Evolutionary conservation across 495 filamentous ascomycete genomes (phyloP), one percentile per base, ranked within the genome.

Genomic region (Cercophora sp.): DNA sequence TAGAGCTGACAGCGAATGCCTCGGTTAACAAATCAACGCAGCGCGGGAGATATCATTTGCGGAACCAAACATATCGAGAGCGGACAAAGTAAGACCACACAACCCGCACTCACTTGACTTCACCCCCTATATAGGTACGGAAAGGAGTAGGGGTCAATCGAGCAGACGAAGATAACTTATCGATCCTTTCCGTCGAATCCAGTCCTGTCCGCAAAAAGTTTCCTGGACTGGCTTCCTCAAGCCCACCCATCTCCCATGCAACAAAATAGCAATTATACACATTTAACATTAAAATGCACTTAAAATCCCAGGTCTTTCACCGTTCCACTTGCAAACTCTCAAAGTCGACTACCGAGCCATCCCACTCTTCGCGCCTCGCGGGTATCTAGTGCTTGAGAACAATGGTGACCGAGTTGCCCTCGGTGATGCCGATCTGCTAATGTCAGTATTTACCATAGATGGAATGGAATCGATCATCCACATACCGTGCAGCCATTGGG

Each of bases 401-500:
- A 42, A 74, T 60, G 41, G 65, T 65, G 36, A 63, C 70, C 22
- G 51, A 66, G 40, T 64, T 68, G 53, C 71, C 70, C 16, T 48
- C 35, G 4, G 53, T 61, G 58, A 74, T 61, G 18, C 69, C 68
- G 20, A 70, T 68, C 72, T 75, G 42, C 47, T 29, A 8, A 10
- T 63, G 64, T 68, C 51, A 55, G 55, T 31, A 16, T 41, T 8
- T 22, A 27, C 10, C 6, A 8, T 19, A 8, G 8, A 9, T 0
- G 23, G 2, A 9, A 24, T 49, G 13, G 15, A 24, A 52, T 42
- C 10, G 15, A 5, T 16, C 25, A n/a, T 11, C 16, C 44, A 77
- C 79, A 70, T 76, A 89, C 86, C 54, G 87, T 89, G 79, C 87
- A 91, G 51, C 87, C 87, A 42, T 72, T 77, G 37, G 20, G 5